Percentiles rank a stretch among this genome's conserved stretches.
Evolutionary conservation across 805 yeast genomes (phyloP).

Genomic region (Ogataea saltuana): DNA sequence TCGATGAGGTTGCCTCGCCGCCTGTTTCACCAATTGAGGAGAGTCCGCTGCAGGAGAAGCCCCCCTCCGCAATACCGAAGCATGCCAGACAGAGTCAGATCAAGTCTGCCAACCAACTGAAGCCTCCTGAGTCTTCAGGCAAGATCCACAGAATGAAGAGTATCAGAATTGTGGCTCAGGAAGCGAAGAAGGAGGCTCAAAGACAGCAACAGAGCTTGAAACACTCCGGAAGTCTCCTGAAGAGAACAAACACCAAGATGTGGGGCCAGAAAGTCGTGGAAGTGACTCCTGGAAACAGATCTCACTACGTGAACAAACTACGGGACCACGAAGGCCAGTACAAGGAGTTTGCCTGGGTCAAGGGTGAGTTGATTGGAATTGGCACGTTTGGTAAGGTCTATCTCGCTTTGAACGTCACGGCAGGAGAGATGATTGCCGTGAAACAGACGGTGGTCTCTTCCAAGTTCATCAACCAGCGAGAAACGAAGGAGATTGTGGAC

Average conservation of each 20-base stretch:
- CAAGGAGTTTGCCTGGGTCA: constrained; percentile 94
- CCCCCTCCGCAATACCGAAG: constrained; percentile 2
- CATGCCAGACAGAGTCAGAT: no score
- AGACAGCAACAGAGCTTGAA: constrained; percentile 24
- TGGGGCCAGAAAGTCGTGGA: constrained; percentile 97
- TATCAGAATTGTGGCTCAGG: constrained; percentile 89
- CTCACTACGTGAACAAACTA: constrained; percentile 62
- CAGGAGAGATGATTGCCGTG: constrained; percentile 98
- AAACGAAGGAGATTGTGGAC: constrained; percentile 63
- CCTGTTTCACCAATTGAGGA: constrained; percentile 51
- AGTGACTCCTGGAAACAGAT: constrained; percentile 71
- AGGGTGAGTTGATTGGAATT: constrained; percentile 93
- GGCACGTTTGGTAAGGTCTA: constrained; percentile 97
- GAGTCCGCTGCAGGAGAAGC: constrained; percentile 4
- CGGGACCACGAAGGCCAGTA: constrained; percentile 65
- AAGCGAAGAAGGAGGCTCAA: constrained; percentile 70
- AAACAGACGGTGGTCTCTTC: constrained; percentile 81
- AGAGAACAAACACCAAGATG: constrained; percentile 87
- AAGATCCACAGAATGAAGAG: constrained; percentile 75
- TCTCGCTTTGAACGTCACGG: constrained; percentile 88
- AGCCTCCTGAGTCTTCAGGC: constrained; percentile 41
- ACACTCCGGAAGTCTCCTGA: constrained; percentile 41
- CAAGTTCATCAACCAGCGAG: constrained; percentile 42
- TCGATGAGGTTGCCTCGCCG: constrained; percentile 64
- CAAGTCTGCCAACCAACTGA: constrained; percentile 41